Conservation (phyloP, 108 stramenopile genomes). For the Nitzschia sp. region DNA sequence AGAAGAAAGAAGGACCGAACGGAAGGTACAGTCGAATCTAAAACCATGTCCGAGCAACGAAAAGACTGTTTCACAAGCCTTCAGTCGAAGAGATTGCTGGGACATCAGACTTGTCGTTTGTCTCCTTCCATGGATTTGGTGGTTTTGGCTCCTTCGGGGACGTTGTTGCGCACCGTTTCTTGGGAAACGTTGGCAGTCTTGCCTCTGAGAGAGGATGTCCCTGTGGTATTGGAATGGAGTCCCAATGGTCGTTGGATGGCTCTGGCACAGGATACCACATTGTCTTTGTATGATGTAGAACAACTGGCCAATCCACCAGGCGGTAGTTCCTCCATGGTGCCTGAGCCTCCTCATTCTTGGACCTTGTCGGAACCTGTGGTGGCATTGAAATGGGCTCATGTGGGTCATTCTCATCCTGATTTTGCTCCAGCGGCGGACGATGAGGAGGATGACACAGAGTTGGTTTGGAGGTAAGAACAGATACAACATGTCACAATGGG, state of each 20-base stretch:
- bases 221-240: constrained; percentile 51
- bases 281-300: constrained; percentile 62
- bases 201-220: neutral
- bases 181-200: constrained; percentile 66
- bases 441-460: constrained; percentile 38
- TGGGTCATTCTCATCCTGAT: constrained; percentile 37
- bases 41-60: no score
- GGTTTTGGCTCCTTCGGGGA: constrained; percentile 26
- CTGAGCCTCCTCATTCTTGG: constrained; percentile 19
- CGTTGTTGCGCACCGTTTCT: constrained; percentile 65
- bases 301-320: constrained; percentile 32
- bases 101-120: constrained; percentile 40
- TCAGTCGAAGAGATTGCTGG: constrained; percentile 48
- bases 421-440: constrained; percentile 7
- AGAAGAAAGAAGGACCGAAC: no score
- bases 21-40: no score
- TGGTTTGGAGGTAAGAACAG: constrained; percentile 52
- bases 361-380: constrained; percentile 12
- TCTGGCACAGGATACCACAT: constrained; percentile 35
- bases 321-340: no score
- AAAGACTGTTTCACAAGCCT: constrained; percentile 56
- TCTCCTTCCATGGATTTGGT: constrained; percentile 87
- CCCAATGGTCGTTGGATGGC: constrained; percentile 76
- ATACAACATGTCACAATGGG: neutral
- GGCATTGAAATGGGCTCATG: constrained; percentile 41